Evolutionary conservation across 352 stramenopile genomes (phyloP), one percentile per base, ranked within the genome.

Genomic region (Halophytophthora batemanensis): DNA sequence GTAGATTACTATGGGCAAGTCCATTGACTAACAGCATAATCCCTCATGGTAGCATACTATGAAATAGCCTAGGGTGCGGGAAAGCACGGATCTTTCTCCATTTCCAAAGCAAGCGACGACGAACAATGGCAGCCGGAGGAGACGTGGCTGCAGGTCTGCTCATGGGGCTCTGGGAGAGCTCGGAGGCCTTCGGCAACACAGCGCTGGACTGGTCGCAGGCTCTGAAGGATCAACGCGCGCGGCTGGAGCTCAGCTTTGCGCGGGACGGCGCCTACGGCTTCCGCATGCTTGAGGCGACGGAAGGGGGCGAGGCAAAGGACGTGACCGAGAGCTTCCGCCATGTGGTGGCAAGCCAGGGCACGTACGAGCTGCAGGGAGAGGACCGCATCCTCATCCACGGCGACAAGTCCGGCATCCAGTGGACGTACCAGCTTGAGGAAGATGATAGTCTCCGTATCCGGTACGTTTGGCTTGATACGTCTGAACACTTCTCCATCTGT

Each of bases 181-280:
- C 72, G 2, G 82, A 92, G 21, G 78, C 77, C 6, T 90, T 92
- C 25, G 82, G 82, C 13, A 92, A 87, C 46, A 92, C 82, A 12
- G 44, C 74, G 33, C 59, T 92, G 17, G 82, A 92, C 56, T 92
- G 82, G 82, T 75, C 77, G 34, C 67, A 87, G 36, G 78, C 78
- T 21, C 56, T 92, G 10, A 87, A 87, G 43, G 66, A 80, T 11
- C 54, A 69, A 18, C 62, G 49, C 8, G 77, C 61, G 21, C 53
- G 50, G n/a, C 64, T 86, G 3, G 37, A 56, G 12, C 53, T 92
- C 12, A 50, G 59, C 13, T 90, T 89, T 31, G 39, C 56, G 17
- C 31, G 34, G 19, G 56, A 75, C 14, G 53, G 61, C 25, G 38
- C 47, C 44, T 88, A 74, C 52, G 50, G 42, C 19, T 82, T 88